A percentile compares a stretch with the other conserved stretches of the same genome.
Conservation (phyloP, 1,139 yeast genomes). For the Saccharomyces hybrid region DNA sequence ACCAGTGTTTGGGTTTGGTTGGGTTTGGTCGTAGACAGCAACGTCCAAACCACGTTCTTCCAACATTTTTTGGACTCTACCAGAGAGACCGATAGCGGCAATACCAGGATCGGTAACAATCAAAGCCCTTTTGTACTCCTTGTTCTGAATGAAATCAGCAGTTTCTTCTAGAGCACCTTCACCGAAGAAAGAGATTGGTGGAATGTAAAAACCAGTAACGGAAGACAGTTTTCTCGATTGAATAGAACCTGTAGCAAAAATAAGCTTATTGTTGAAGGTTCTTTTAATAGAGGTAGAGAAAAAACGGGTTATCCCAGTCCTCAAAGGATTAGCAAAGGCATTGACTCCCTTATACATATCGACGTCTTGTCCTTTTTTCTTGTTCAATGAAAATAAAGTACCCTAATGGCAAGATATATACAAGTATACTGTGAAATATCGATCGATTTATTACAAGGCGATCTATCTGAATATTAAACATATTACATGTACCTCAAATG, state of each 20-base stretch:
- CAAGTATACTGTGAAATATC: neutral
- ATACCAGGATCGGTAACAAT: conserved; percentile 21
- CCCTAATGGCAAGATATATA: neutral
- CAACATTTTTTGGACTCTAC: conserved; percentile 11
- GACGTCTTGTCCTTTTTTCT: neutral
- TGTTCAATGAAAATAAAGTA: neutral
- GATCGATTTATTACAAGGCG: neutral
- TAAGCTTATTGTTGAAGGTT: neutral
- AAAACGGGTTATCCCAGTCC: neutral
- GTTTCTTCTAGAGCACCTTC: conserved; percentile 20
- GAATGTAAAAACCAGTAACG: conserved; percentile 17
- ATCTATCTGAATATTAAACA: neutral
- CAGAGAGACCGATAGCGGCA: conserved; percentile 17
- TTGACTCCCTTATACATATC: neutral
- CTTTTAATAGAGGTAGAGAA: neutral
- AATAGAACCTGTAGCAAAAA: neutral
- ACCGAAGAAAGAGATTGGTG: conserved; percentile 19
- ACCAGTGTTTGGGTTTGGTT: conserved; percentile 17
- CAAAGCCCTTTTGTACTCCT: conserved; percentile 12
- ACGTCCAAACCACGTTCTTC: conserved; percentile 11
- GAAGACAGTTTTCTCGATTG: conserved; percentile 6
- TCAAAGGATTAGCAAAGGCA: neutral
- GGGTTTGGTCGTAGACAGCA: conserved; percentile 16
- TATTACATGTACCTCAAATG: neutral
- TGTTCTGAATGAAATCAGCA: conserved; percentile 11